phyloP scores from a whole-genome alignment of 352 stramenopile species.

The Phytophthora syringae region DNA sequence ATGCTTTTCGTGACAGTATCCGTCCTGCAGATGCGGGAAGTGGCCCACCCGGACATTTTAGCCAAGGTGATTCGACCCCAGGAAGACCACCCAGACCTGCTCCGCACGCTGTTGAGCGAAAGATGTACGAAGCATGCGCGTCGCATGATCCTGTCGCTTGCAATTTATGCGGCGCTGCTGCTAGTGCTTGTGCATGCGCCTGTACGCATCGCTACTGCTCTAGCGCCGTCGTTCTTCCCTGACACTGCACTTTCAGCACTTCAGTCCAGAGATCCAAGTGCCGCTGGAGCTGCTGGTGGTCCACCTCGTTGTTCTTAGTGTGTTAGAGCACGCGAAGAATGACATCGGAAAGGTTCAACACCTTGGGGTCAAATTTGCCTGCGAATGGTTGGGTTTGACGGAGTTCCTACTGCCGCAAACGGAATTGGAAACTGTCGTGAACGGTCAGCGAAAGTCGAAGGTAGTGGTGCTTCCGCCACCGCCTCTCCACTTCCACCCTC shows the following conservation, averaged over 20 bases:
- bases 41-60: constrained; percentile 94
- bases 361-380: constrained; percentile 61
- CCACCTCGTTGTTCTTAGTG: constrained; percentile 94
- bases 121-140: constrained; percentile 92
- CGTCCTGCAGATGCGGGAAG: constrained; percentile 94
- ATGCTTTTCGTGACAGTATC: constrained; percentile 98
- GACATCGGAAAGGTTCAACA: constrained; percentile 84
- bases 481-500: constrained; percentile 84
- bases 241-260: constrained; percentile 91
- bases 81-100: constrained; percentile 96
- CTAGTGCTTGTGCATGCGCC: constrained; percentile 90
- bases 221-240: constrained; percentile 78
- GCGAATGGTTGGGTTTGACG: constrained; percentile 66
- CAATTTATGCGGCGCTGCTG: constrained; percentile 92
- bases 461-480: constrained; percentile 66
- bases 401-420: constrained; percentile 76
- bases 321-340: constrained; percentile 94
- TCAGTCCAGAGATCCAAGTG: constrained; percentile 94
- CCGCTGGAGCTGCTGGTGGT: constrained; percentile 96
- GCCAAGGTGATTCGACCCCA: constrained; percentile 92
- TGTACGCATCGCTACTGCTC: constrained; percentile 59
- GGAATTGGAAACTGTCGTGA: constrained; percentile 39
- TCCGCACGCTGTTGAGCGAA: constrained; percentile 96
- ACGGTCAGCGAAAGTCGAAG: constrained; percentile 39
- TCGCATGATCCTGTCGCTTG: constrained; percentile 93